phyloP scores from a whole-genome alignment of 805 yeast species.

The Kodamaea hsintzibuensis region DNA sequence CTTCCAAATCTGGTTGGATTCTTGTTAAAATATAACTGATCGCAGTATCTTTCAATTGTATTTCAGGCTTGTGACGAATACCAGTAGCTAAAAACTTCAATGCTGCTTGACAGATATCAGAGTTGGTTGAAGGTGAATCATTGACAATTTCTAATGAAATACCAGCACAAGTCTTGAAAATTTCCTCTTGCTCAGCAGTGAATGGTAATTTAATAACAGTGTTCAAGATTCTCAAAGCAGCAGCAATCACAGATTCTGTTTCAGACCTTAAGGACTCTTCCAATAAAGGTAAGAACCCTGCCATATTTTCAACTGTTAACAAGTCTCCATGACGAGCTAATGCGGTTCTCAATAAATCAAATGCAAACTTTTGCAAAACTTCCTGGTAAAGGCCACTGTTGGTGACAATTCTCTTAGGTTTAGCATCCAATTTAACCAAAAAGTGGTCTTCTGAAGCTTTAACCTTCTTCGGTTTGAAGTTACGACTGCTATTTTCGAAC shows the following conservation, averaged over 20 bases:
- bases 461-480: slow-evolving; percentile 28
- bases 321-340: slow-evolving; percentile 63
- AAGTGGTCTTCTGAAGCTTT: slow-evolving; percentile 59
- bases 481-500: slow-evolving; percentile 17
- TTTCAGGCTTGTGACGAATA: slow-evolving; percentile 65
- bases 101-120: slow-evolving; percentile 78
- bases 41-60: slow-evolving; percentile 68
- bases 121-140: slow-evolving; percentile 74
- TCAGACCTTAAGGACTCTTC: slow-evolving; percentile 60
- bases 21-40: slow-evolving; percentile 70
- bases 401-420: slow-evolving; percentile 51
- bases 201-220: slow-evolving; percentile 63
- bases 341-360: slow-evolving; percentile 74
- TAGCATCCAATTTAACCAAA: slow-evolving; percentile 69
- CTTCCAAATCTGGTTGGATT: slow-evolving; percentile 83
- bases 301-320: slow-evolving; percentile 57
- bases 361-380: slow-evolving; percentile 70
- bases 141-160: slow-evolving; percentile 62
- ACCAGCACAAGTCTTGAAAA: slow-evolving; percentile 62
- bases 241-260: slow-evolving; percentile 73
- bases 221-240: slow-evolving; percentile 65
- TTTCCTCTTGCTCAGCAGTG: slow-evolving; percentile 47
- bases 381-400: slow-evolving; percentile 58
- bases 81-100: slow-evolving; percentile 72
- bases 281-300: slow-evolving; percentile 74